Evolutionary conservation across 2,329 filamentous ascomycete species (phyloP).

Genomic region (Scedosporium aurantiacum): DNA sequence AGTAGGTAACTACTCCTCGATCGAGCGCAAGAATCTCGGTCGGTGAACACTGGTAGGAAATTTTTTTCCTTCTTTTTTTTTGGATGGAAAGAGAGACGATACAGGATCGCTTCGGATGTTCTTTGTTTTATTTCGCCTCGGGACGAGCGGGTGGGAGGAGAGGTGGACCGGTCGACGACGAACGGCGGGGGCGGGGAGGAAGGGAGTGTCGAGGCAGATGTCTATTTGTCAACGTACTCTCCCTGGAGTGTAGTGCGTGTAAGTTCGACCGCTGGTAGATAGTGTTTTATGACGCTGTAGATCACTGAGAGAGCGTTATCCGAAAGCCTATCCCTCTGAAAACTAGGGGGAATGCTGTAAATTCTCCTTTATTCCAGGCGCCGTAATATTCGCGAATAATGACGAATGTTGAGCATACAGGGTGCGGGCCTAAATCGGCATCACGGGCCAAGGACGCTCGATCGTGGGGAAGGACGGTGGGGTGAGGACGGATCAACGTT

Average conservation of each 20-base stretch:
- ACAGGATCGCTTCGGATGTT: no score
- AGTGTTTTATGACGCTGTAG: not conserved
- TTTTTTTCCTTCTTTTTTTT: no score
- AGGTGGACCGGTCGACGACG: not conserved
- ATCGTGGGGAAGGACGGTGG: not conserved
- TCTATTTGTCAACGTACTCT: not conserved
- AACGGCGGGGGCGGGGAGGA: not conserved
- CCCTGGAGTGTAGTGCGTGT: not conserved
- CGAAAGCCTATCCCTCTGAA: not conserved
- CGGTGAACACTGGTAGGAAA: no score
- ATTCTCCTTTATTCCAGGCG: not conserved
- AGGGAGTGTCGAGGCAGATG: not conserved
- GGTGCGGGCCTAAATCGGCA: not conserved
- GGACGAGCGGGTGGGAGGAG: not conserved
- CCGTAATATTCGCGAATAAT: not conserved
- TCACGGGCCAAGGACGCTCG: not conserved
- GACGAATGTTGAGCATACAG: not conserved
- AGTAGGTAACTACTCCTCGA: no score
- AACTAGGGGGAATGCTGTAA: not conserved
- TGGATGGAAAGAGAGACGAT: no score
- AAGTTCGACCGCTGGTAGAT: not conserved
- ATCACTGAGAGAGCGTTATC: not conserved
- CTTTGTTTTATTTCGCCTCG: no score
- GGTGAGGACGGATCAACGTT: not conserved
- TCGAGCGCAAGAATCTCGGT: no score